Evolutionary conservation across 768 basidiomycete genomes (phyloP), one percentile per base, ranked within the genome.

Genomic region (Leccinum barrowsii): DNA sequence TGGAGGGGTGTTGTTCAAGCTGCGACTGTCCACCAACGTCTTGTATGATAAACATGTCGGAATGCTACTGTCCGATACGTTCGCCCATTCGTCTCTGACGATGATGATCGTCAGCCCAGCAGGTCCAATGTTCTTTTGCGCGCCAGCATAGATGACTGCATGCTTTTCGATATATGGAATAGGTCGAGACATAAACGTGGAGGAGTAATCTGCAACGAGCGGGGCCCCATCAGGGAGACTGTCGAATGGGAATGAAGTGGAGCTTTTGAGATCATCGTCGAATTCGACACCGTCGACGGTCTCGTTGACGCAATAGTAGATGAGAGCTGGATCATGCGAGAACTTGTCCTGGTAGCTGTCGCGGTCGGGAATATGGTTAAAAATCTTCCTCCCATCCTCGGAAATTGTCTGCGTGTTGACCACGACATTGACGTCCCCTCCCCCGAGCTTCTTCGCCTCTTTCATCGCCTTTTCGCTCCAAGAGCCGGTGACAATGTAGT

Each of bases 271-370:
- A 57, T 85, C 82, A 53, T 78, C 70, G 2, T 87, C 77, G 76
- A 91, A 98, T 77, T 98, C 88, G 50, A 94, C 88, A 46, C 97
- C 97, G 65, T 96, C 89, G 58, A 98, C 90, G 13, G 97, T 99
- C 78, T 99, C 97, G 79, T 99, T 99, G 73, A 97, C 97, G 82
- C 97, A 99, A 77, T 97, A 98, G 77, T 96, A 98, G 59, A 98
- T 87, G 64, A 95, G 82, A 26, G 90, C 95, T 13, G 96, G 87
- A 69, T 86, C 82, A n/a, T 74, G 61, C 7, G 89, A 89, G 77
- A 98, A 93, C 10, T 74, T 70, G 24, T 66, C 53, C 51, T n/a
- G 58, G 81, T 89, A 98, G 54, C 81, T 80, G 55, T 78, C 74
- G 69, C 84, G 85, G 11, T 85, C 76, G 8, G 97, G 94, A 69